Conservation (phyloP, 495 filamentous ascomycete genomes). For the Aspergillus conjunctus region DNA sequence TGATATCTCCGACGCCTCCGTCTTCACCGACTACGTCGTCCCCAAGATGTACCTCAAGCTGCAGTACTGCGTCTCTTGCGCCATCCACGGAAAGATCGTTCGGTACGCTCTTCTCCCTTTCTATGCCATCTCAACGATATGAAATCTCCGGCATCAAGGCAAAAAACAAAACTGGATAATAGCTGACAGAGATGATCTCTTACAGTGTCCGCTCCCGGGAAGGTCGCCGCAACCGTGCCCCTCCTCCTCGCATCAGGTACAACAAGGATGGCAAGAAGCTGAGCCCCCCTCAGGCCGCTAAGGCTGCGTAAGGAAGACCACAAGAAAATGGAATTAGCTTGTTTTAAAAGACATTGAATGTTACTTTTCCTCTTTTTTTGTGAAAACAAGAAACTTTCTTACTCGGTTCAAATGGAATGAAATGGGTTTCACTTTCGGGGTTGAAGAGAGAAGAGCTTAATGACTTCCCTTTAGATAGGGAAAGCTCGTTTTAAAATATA, state of each 20-base stretch:
- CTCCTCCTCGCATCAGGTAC: conserved; percentile 94
- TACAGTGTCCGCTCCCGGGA: conserved; percentile 92
- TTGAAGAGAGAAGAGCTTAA: conserved; percentile 20
- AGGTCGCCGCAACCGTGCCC: conserved; percentile 97
- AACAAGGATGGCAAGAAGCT: conserved; percentile 99
- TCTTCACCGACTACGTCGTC: conserved; percentile 98
- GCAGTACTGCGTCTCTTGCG: conserved; percentile 99
- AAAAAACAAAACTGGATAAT: no score
- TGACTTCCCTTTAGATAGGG: conserved; percentile 7
- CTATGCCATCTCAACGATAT: not conserved
- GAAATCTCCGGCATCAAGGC: not conserved
- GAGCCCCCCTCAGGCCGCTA: conserved; percentile 81
- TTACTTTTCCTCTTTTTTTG: conserved; percentile 28
- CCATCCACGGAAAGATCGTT: conserved; percentile 99
- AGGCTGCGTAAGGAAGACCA: conserved; percentile 57
- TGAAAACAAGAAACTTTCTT: conserved; percentile 24
- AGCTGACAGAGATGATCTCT: conserved; percentile 5
- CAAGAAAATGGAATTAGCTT: conserved; percentile 43
- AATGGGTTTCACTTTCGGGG: conserved; percentile 32
- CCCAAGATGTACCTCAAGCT: conserved; percentile 99
- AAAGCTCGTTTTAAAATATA: conserved; percentile 13
- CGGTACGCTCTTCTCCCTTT: conserved; percentile 67
- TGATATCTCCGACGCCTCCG: conserved; percentile 99
- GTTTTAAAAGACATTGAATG: conserved; percentile 30
- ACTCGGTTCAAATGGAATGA: conserved; percentile 31